phyloP scores from a whole-genome alignment of 2,329 filamentous ascomycete genomes.

The Aspergillus pseudoviridinutans region DNA sequence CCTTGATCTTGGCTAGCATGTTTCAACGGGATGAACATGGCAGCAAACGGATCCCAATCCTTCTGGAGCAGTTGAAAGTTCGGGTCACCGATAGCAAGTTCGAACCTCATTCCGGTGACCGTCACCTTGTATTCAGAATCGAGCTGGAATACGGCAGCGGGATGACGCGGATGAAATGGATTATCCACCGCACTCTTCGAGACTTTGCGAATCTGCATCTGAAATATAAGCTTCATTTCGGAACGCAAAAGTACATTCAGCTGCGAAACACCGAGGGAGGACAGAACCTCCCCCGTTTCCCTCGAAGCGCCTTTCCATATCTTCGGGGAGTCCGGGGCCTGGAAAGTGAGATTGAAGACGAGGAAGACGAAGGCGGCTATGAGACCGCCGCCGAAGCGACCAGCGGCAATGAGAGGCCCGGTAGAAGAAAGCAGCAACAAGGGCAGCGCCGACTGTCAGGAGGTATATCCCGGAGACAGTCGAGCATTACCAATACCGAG shows the following conservation, averaged over 20 bases:
- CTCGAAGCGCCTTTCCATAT: conserved; percentile 83
- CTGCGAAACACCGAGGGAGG: conserved; percentile 63
- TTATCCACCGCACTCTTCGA: conserved; percentile 76
- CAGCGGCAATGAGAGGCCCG: conserved; percentile 62
- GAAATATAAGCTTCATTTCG: conserved; percentile 84
- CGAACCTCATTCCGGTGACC: conserved; percentile 52
- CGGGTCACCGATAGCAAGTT: conserved; percentile 76
- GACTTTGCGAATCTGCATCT: conserved; percentile 92
- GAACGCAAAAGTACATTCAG: conserved; percentile 77
- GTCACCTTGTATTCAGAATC: conserved; percentile 85
- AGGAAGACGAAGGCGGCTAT: conserved; percentile 48
- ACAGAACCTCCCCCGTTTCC: conserved; percentile 84
- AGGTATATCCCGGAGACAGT: conserved; percentile 55
- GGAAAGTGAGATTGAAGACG: conserved; percentile 75
- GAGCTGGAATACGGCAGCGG: conserved; percentile 96
- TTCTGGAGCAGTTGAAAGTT: conserved; percentile 91
- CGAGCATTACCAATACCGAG: conserved; percentile 46
- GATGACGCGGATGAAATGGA: conserved; percentile 94
- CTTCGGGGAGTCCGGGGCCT: conserved; percentile 74
- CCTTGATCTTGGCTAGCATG: conserved; percentile 93
- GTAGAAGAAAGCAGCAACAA: conserved; percentile 46
- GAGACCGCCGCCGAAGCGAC: conserved; percentile 59
- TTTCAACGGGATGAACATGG: conserved; percentile 96
- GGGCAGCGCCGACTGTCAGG: conserved; percentile 51
- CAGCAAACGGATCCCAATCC: conserved; percentile 88